phyloP scores from a whole-genome alignment of 306 rosid genomes.

The Benincasa hispida region DNA sequence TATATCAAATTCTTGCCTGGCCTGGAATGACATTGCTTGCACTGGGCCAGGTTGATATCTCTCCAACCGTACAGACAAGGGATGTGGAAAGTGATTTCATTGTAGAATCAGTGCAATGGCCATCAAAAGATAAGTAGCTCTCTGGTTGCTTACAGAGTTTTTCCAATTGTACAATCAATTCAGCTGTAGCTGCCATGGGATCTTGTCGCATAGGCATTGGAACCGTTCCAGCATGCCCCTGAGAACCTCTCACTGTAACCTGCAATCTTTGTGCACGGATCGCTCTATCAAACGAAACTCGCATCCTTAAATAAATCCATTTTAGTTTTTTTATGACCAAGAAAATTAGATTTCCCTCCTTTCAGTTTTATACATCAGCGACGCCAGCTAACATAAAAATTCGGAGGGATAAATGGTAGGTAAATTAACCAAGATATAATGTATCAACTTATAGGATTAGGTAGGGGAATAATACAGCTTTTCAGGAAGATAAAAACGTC shows the following conservation, averaged over 20 bases:
- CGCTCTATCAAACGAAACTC: background rate
- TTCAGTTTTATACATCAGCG: background rate
- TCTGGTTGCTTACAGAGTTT: slow-evolving; percentile 71
- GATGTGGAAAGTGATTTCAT: slow-evolving; percentile 67
- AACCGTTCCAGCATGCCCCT: slow-evolving; percentile 95
- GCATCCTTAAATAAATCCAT: background rate
- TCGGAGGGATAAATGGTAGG: background rate
- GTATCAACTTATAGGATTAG: background rate
- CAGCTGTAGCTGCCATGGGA: slow-evolving; percentile 85
- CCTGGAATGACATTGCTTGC: slow-evolving; percentile 98
- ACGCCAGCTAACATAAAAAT: background rate
- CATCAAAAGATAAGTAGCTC: slow-evolving; percentile 53
- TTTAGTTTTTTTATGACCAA: background rate
- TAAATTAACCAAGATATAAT: background rate
- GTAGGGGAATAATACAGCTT: background rate
- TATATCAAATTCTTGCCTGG: slow-evolving; percentile 55
- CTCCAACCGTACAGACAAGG: slow-evolving; percentile 94
- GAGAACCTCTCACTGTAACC: slow-evolving; percentile 88
- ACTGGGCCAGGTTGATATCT: slow-evolving; percentile 97
- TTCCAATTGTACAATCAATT: slow-evolving; percentile 60
- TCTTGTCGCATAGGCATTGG: slow-evolving; percentile 95
- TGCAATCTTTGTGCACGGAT: slow-evolving; percentile 16
- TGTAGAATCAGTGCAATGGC: slow-evolving; percentile 46
- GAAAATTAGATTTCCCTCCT: background rate
- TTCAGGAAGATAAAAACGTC: background rate